These are phyloP conservation scores for Eimeria maxima DNA, from an alignment of 169 alveolate genomes.

Conservation along the genomic window DNA sequence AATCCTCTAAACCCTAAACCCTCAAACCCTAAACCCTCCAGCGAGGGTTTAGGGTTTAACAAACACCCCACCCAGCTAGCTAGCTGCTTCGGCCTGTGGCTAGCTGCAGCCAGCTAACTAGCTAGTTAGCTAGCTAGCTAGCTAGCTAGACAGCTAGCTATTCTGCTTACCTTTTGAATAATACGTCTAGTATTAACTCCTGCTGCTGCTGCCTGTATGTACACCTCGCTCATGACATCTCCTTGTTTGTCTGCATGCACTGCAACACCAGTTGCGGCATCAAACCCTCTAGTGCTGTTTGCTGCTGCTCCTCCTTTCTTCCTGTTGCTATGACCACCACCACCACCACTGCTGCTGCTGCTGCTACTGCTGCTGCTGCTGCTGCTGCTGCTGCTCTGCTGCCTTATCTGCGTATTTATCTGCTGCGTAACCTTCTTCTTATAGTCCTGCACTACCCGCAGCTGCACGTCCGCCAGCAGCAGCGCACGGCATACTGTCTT, in stretches of 20 bases:
- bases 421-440: constrained; percentile 89
- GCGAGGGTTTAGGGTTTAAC: too few relatives aligned
- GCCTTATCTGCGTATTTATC: constrained; percentile 37
- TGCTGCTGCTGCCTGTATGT: constrained; percentile 85
- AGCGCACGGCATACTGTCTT: constrained; percentile 95
- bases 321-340: too few relatives aligned
- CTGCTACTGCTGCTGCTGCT: not conserved
- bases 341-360: too few relatives aligned
- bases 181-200: constrained; percentile 88
- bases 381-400: constrained; percentile 40
- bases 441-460: constrained; percentile 92
- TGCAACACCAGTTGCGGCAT: constrained; percentile 42
- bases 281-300: not conserved
- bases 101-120: too few relatives aligned
- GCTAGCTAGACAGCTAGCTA: not conserved
- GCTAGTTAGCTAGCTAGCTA: too few relatives aligned
- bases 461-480: constrained; percentile 96
- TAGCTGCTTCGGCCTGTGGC: too few relatives aligned
- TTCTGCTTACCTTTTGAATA: constrained; percentile 89
- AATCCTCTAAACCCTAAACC: too few relatives aligned
- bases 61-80: too few relatives aligned
- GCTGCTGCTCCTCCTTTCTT: not conserved
- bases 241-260: constrained; percentile 1
- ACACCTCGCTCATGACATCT: constrained; percentile 83
- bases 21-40: too few relatives aligned